A percentile compares a stretch with the other conserved stretches of the same genome.
Evolutionary conservation across 2,329 filamentous ascomycete species (phyloP).

Genomic region (Diaporthe nobilis): DNA sequence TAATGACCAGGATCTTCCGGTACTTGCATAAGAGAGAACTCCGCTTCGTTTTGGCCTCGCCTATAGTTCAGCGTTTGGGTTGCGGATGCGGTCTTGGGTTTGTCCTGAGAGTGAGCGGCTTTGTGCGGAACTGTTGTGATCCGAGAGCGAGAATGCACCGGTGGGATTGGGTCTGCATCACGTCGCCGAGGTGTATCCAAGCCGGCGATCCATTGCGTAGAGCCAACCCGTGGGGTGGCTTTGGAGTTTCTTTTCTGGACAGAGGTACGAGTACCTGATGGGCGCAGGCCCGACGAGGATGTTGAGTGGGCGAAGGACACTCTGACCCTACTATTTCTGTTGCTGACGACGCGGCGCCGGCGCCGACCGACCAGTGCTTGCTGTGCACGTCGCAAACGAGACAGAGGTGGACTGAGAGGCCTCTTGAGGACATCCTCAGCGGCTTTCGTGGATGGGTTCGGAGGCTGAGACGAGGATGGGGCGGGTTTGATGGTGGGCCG

Average conservation of each 20-base stretch:
- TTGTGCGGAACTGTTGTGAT: neutral
- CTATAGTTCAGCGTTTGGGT: neutral
- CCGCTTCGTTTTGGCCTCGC: neutral
- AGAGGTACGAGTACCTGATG: slow-evolving; percentile 29
- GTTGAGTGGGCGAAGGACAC: slow-evolving; percentile 48
- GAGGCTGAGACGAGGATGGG: slow-evolving; percentile 42
- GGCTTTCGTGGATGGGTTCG: slow-evolving; percentile 48
- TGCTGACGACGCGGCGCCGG: slow-evolving; percentile 45
- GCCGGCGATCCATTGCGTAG: slow-evolving; percentile 11
- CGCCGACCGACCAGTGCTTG: slow-evolving; percentile 53
- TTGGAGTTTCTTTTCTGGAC: slow-evolving; percentile 3
- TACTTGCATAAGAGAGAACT: slow-evolving; percentile 46
- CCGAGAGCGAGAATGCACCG: neutral
- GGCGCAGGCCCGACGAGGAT: slow-evolving; percentile 41
- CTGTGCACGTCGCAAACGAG: slow-evolving; percentile 53
- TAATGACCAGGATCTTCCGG: slow-evolving; percentile 41
- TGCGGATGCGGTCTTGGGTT: neutral
- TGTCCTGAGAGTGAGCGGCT: too few relatives aligned
- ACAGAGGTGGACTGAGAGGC: slow-evolving; percentile 50
- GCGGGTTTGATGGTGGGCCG: slow-evolving; percentile 53
- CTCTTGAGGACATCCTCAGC: slow-evolving; percentile 51
- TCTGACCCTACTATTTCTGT: slow-evolving; percentile 51
- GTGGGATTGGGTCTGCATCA: slow-evolving; percentile 34
- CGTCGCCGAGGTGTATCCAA: slow-evolving; percentile 38
- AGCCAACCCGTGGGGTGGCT: neutral